Evolutionary conservation across 2,329 filamentous ascomycete species (phyloP).

Genomic region (Venturia oleaginea): DNA sequence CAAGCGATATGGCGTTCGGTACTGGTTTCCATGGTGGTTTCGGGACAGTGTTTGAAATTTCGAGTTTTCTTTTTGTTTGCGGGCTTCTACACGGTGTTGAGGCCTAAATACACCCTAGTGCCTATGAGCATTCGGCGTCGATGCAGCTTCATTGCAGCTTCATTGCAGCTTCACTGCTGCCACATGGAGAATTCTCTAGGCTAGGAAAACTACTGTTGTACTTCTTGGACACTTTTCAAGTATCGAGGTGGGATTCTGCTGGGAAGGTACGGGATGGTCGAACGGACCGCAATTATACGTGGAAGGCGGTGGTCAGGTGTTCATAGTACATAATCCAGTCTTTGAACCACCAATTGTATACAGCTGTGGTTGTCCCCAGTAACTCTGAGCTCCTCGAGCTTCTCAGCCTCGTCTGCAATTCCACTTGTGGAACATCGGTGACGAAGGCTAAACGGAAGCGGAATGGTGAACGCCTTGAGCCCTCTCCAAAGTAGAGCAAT

Average conservation of each 20-base stretch:
- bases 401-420: not conserved
- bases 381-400: not conserved
- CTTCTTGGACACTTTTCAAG: not conserved
- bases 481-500: not conserved
- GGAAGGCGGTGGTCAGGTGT: not conserved
- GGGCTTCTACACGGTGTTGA: not conserved
- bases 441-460: not conserved
- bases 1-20: not conserved
- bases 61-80: not conserved
- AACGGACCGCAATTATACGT: not conserved
- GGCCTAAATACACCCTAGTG: conserved; percentile 5
- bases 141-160: too few species aligned
- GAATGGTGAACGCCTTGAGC: not conserved
- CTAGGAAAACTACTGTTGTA: not conserved
- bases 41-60: not conserved
- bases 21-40: not conserved
- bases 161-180: not conserved
- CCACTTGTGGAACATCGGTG: not conserved
- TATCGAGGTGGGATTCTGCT: not conserved
- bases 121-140: not conserved
- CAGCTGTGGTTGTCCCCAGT: not conserved
- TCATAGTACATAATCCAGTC: not conserved
- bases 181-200: not conserved
- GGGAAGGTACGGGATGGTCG: not conserved
- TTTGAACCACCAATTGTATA: not conserved